Percentiles rank a stretch among this genome's conserved stretches.
phyloP scores from a whole-genome alignment of 78 protist genomes.

The Reticulomyxa filosa region DNA sequence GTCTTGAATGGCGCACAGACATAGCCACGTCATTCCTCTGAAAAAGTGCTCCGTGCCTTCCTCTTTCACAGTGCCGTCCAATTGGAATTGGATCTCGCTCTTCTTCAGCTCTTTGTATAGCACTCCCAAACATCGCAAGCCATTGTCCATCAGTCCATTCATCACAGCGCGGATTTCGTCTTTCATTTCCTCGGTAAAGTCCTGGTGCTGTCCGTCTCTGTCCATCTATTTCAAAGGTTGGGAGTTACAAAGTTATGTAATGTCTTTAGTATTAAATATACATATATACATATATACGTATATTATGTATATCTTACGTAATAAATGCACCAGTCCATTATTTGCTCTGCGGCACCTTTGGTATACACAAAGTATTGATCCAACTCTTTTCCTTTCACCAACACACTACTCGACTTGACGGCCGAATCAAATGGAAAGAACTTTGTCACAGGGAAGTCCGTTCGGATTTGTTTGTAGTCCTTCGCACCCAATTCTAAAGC shows the following conservation, averaged over 20 bases:
- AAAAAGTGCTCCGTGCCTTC: too few relatives aligned
- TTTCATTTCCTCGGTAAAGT: too few relatives aligned
- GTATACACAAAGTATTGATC: not conserved
- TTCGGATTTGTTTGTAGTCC: not conserved
- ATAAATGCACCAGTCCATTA: not conserved
- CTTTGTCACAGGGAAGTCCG: not conserved
- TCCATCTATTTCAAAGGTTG: too few relatives aligned
- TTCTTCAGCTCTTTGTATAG: too few relatives aligned
- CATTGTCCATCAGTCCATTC: not conserved
- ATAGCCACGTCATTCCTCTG: not conserved
- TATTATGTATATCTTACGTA: too few relatives aligned
- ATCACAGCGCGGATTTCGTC: too few relatives aligned
- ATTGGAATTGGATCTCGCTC: too few relatives aligned
- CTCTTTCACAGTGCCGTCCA: too few relatives aligned
- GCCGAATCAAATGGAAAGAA: not conserved
- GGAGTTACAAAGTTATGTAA: too few relatives aligned
- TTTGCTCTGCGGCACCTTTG: not conserved
- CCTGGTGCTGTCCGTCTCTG: too few relatives aligned
- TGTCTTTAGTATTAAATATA: too few relatives aligned
- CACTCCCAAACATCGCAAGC: not conserved
- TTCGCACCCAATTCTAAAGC: not conserved
- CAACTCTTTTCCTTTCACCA: not conserved
- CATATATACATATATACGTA: too few relatives aligned
- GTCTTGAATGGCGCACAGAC: constrained; percentile 51
- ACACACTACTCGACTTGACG: not conserved